Base-by-base conservation (phyloP, 768 basidiomycete species). In the Clavulina sp. region DNA sequence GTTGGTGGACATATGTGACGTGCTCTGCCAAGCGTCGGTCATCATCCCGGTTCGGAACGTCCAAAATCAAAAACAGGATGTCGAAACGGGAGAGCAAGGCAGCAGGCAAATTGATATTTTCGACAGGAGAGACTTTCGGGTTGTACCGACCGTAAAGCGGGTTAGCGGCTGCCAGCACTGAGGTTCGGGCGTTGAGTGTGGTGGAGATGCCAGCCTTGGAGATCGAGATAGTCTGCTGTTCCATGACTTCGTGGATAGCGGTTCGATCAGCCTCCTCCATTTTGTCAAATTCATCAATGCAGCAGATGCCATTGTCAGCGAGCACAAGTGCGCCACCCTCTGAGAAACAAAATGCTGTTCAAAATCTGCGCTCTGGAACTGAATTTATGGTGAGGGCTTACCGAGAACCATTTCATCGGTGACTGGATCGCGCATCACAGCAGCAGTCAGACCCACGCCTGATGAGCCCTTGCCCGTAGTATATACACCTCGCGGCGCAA, bases 211-310 rank as follows among this genome's bases (percentile, higher is more conserved):
- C 95, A 3, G 95, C 95, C 66, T 97, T 99, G 40, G 95, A 95
- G 56, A 99, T 99, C 2, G 93, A 97, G 52, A 99, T 96, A 0
- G 95, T 99, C 68, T 99, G 95, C 65, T 97, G 95, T 67, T 97
- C 93, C 95, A 99, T 99, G 54, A 99, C 95, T 73, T 99, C 95
- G 68, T 99, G 95, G 56, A 99, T 97, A 13, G 95, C 88, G 2
- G 95, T 97, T 58, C 95, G 74, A 64, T 97, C 95, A 0, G 87
- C 65, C 67, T 99, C 95, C 58, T 97, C 95, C 95, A 99, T 99
- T 65, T 99, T 97, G 70, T 99, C 95, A 62, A 99, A 99, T 63
- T 99, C 95, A 58, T 99, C 95, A 56, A 99, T 99, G 65, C 93
- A 97, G 69, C 92, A 96, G 61, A 99, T 99, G 28, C 95, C 95